A percentile compares a stretch with the other conserved stretches of the same genome.
phyloP scores from a whole-genome alignment of 1,139 yeast genomes.

The Diutina rugosa region DNA sequence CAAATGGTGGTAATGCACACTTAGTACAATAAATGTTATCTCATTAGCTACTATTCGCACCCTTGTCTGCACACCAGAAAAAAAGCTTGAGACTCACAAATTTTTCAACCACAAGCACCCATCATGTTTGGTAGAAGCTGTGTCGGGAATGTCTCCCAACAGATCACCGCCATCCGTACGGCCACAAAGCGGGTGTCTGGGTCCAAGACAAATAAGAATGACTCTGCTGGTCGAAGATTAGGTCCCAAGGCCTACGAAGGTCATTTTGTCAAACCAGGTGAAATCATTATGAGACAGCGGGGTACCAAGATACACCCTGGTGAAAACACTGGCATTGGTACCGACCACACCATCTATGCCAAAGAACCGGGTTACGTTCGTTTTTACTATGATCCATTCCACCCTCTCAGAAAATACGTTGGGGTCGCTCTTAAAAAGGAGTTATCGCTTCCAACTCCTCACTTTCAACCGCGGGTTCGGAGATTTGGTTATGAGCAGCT shows the following conservation, averaged over 20 bases:
- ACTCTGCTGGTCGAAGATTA: conserved; percentile 88
- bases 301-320: conserved; percentile 98
- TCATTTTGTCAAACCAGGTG: conserved; percentile 58
- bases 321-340: conserved; percentile 81
- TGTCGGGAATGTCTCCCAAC: neutral
- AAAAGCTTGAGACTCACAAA: neutral
- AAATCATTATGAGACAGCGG: conserved; percentile 85
- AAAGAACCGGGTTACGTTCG: conserved; percentile 87
- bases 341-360: conserved; percentile 88
- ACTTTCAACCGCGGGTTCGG: conserved; percentile 75
- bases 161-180: conserved; percentile 36
- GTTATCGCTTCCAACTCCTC: conserved; percentile 68
- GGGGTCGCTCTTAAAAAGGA: conserved; percentile 71
- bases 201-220: conserved; percentile 83
- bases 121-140: conserved; percentile 1
- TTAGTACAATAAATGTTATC: neutral
- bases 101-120: neutral
- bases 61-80: neutral
- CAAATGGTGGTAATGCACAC: conserved; percentile 4
- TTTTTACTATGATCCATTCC: conserved; percentile 92
- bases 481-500: conserved; percentile 66
- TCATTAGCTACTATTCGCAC: neutral
- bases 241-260: conserved; percentile 86
- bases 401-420: conserved; percentile 80
- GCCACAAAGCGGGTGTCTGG: conserved; percentile 95